phyloP scores from a whole-genome alignment of 2,329 filamentous ascomycete species.

The Fusarium floridanum region DNA sequence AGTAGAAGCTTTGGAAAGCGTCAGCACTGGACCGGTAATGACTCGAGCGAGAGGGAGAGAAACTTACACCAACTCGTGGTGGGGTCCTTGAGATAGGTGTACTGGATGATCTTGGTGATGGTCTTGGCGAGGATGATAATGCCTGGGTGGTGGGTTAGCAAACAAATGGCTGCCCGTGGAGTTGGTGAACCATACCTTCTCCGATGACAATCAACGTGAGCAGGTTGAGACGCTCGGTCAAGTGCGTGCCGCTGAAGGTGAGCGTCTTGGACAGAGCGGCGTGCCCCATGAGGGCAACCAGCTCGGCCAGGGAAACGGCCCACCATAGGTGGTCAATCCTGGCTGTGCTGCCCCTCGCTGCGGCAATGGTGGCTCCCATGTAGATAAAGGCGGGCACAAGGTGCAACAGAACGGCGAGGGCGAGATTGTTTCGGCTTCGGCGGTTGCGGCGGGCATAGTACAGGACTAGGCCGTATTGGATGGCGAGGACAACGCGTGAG shows the following conservation, averaged over 20 bases:
- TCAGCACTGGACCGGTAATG: background rate
- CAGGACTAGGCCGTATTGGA: background rate
- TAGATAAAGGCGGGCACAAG: background rate
- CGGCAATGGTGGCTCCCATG: background rate
- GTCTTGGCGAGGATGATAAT: slow-evolving; percentile 1
- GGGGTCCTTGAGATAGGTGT: background rate
- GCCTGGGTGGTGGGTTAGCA: background rate
- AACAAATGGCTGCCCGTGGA: background rate
- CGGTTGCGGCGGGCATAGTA: background rate
- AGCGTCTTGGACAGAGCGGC: background rate
- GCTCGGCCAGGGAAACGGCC: background rate
- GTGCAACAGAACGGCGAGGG: background rate
- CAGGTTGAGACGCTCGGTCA: background rate
- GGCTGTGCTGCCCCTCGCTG: background rate
- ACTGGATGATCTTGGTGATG: background rate
- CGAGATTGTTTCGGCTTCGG: background rate
- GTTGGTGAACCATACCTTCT: background rate
- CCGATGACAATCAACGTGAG: background rate
- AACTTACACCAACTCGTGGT: background rate
- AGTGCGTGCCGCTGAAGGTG: background rate
- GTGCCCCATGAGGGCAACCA: background rate
- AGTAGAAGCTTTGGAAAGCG: background rate
- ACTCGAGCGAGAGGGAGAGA: background rate
- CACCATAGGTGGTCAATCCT: background rate
- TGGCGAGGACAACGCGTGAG: background rate